These are phyloP conservation scores for Austroboletus novae-zelandiae DNA, from an alignment of 1,284 basidiomycete species.

Conservation along the genomic window DNA sequence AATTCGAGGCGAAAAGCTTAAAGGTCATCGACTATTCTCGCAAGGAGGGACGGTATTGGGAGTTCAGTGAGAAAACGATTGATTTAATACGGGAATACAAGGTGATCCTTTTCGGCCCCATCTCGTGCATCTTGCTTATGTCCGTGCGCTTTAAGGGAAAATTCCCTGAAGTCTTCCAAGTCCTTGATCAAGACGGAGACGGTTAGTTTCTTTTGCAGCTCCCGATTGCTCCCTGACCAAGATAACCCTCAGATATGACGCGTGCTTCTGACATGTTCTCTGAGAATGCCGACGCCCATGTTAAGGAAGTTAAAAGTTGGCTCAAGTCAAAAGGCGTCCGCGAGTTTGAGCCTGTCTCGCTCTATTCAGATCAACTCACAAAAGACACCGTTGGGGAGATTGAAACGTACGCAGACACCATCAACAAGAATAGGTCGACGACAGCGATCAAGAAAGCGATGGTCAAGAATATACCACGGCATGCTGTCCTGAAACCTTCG, in stretches of 20 bases:
- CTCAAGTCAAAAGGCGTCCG: conserved; percentile 83
- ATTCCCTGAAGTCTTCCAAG: conserved; percentile 81
- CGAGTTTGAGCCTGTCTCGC: conserved; percentile 89
- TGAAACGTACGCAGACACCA: conserved; percentile 69
- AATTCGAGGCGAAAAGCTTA: conserved; percentile 94
- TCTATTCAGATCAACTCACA: conserved; percentile 89
- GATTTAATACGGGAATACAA: conserved; percentile 84
- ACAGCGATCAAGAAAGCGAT: conserved; percentile 82
- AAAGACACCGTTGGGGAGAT: conserved; percentile 84
- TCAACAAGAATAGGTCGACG: conserved; percentile 58
- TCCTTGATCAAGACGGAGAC: conserved; percentile 66
- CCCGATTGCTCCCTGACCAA: conserved; percentile 6
- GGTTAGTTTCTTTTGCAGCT: conserved; percentile 39
- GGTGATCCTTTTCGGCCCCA: conserved; percentile 33
- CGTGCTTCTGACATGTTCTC: conserved; percentile 74
- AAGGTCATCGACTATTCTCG: conserved; percentile 95
- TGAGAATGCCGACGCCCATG: conserved; percentile 63
- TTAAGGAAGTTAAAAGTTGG: conserved; percentile 85
- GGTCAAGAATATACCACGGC: conserved; percentile 90
- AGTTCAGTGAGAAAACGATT: conserved; percentile 88
- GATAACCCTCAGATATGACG: conserved; percentile 60
- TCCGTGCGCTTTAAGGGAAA: conserved; percentile 41
- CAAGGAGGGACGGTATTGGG: conserved; percentile 87
- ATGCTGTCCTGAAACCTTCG: conserved; percentile 90
- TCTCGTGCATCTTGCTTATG: neutral